A percentile compares a stretch with the other conserved stretches of the same genome.
Evolutionary conservation across 2,329 filamentous ascomycete genomes (phyloP).

Genomic region (Gaeumannomyces sp.): DNA sequence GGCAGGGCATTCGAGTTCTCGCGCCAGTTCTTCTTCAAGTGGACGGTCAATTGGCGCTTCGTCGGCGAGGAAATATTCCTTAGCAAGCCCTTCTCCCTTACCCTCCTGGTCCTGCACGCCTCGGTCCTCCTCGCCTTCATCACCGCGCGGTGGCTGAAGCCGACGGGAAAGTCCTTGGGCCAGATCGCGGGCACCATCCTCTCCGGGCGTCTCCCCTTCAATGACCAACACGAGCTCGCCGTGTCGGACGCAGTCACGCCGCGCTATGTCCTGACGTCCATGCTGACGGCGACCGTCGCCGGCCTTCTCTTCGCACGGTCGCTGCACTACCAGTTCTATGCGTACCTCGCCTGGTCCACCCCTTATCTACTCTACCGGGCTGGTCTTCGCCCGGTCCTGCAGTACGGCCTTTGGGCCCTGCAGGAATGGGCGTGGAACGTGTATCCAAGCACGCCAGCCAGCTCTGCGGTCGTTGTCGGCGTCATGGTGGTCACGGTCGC

Average conservation of each 20-base stretch:
- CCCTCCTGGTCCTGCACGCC: conserved; percentile 60
- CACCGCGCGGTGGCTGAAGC: conserved; percentile 64
- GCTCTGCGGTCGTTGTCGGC: conserved; percentile 59
- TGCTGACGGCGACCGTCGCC: conserved; percentile 70
- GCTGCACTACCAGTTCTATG: conserved; percentile 93
- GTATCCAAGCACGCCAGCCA: conserved; percentile 66
- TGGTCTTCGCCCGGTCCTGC: conserved; percentile 58
- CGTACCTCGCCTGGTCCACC: conserved; percentile 83
- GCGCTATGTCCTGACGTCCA: conserved; percentile 67
- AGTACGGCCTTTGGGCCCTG: conserved; percentile 64
- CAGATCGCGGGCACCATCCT: conserved; percentile 33
- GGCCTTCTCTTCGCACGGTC: conserved; percentile 82
- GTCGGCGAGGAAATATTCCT: conserved; percentile 79
- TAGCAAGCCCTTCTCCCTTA: conserved; percentile 57
- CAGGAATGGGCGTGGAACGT: conserved; percentile 96
- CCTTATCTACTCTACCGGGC: conserved; percentile 82
- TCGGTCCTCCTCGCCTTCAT: conserved; percentile 62
- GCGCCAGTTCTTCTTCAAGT: conserved; percentile 88
- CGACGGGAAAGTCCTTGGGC: conserved; percentile 52
- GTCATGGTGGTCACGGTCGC: conserved; percentile 62
- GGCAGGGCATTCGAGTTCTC: conserved; percentile 84
- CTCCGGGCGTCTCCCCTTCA: conserved; percentile 37
- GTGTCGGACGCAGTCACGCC: conserved; percentile 57
- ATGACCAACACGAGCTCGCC: conserved; percentile 48
- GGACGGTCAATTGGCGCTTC: conserved; percentile 99